Percentiles rank a stretch among this genome's conserved stretches.
phyloP scores from a whole-genome alignment of 2,329 filamentous ascomycete genomes.

The Arthroderma sp. region DNA sequence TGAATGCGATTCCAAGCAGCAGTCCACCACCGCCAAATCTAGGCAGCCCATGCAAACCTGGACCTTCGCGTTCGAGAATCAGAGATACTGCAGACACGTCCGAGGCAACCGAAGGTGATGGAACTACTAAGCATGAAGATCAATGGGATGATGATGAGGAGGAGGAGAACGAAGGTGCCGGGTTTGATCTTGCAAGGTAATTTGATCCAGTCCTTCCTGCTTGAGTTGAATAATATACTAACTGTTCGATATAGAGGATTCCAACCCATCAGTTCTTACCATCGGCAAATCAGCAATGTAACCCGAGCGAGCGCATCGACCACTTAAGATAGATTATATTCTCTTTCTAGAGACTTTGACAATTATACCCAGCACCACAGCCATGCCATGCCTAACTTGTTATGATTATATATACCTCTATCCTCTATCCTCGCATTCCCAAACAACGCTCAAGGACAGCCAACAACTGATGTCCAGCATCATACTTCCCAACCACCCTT shows the following conservation, averaged over 20 bases:
- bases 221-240: slow-evolving; percentile 2
- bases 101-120: background rate
- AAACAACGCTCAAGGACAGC: too few relatives aligned
- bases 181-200: slow-evolving; percentile 36
- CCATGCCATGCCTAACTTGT: too few relatives aligned
- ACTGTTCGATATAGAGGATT: slow-evolving; percentile 27
- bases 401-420: too few relatives aligned
- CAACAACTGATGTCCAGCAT: too few relatives aligned
- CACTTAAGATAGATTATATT: slow-evolving; percentile 2
- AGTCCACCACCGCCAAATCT: slow-evolving; percentile 36
- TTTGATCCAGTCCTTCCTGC: background rate
- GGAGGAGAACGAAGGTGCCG: slow-evolving; percentile 25
- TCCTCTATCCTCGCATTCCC: too few relatives aligned
- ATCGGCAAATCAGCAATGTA: slow-evolving; percentile 27
- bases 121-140: slow-evolving; percentile 3
- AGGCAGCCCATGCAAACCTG: slow-evolving; percentile 32
- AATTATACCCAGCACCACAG: too few relatives aligned
- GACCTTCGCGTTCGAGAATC: slow-evolving; percentile 9
- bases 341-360: too few relatives aligned
- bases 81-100: background rate
- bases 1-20: slow-evolving; percentile 28
- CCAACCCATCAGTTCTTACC: slow-evolving; percentile 36
- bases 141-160: slow-evolving; percentile 8
- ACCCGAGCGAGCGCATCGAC: slow-evolving; percentile 11
- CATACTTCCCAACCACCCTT: too few relatives aligned